These are phyloP conservation scores for Podila epigama DNA, from an alignment of 192 early-diverging fungal genomes.

Conservation along the genomic window DNA sequence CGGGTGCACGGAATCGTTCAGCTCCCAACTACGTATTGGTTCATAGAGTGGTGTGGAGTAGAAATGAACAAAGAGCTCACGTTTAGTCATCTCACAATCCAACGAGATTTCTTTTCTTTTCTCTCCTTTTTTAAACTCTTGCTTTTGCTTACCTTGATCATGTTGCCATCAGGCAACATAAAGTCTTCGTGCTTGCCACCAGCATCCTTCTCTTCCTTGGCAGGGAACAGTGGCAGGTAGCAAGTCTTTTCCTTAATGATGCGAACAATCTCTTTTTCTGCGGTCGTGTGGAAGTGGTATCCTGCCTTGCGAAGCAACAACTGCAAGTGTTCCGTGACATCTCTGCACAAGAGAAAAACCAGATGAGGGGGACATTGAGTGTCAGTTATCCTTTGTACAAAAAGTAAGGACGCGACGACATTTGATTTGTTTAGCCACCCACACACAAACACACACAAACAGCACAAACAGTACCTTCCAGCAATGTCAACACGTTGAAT, in stretches of 20 bases:
- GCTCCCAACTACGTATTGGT: conserved; percentile 71
- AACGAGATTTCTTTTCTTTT: no score
- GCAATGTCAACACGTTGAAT: conserved; percentile 94
- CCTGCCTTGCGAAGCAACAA: conserved; percentile 92
- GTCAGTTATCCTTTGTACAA: background rate
- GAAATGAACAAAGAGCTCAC: background rate
- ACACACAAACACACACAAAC: background rate
- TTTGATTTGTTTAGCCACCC: background rate
- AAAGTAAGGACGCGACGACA: background rate
- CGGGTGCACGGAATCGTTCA: conserved; percentile 94
- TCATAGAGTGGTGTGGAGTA: background rate
- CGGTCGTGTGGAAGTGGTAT: conserved; percentile 87
- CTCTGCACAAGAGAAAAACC: conserved; percentile 52
- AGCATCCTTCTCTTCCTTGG: conserved; percentile 94
- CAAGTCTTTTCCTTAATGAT: conserved; percentile 97
- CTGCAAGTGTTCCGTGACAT: conserved; percentile 93
- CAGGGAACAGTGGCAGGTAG: conserved; percentile 88
- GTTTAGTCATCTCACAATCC: background rate
- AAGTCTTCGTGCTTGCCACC: conserved; percentile 79
- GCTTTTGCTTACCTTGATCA: conserved; percentile 70
- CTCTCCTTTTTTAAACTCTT: no score
- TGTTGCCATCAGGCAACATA: conserved; percentile 82
- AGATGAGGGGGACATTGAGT: background rate
- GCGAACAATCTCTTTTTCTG: conserved; percentile 95
- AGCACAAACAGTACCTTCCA: conserved; percentile 58